Evolutionary conservation across 2,329 filamentous ascomycete species (phyloP), one percentile per base, ranked within the genome.

Genomic region (Alternaria triticimaculans): DNA sequence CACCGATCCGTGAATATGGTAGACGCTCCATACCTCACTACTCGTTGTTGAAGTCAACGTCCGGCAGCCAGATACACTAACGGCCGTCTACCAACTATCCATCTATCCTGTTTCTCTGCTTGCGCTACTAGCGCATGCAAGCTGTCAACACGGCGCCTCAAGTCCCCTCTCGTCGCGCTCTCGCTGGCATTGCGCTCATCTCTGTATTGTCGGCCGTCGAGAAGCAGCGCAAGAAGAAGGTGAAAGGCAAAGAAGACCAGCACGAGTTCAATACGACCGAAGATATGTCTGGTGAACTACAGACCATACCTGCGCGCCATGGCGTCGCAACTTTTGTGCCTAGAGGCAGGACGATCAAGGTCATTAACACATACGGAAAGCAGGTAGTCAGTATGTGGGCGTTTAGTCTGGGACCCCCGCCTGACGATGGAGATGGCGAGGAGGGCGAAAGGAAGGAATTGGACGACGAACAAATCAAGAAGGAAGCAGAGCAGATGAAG

Each of bases 311-410:
- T 11, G 84, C 84, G 20, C 78, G 83, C 55, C 83, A 84, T 76
- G 83, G 83, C 65, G 82, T 82, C 8, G 84, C 84, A 11, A 85
- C 84, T 1, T 85, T 84, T 61, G 83, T 85, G 60, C 83, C 84
- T 5, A 77, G 80, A 21, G 83, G 83, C 20, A 78, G 82, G 59
- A 80, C 78, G 3, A 84, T 85, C 74, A 85, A 84, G 71, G 82
- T 85, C 45, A 80, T 85, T 60, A 85, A 85, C 60, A 84, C 82
- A 1, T 84, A 83, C 62, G 84, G 83, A n/a, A 81, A 81, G 49
- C 84, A 85, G 72, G 81, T 84, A 10, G 78, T 85, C 23, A 83
- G 83, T 61, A 83, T 82, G 23, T 85, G 84, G 84, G 84, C 82
- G 0, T 85, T 85, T 67, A 81, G 81, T 2, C 67, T 85, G 33